A percentile compares a stretch with the other conserved stretches of the same genome.
Evolutionary conservation across 139 green algal species (phyloP).

Genomic region (Chlorella sorokiniana): DNA sequence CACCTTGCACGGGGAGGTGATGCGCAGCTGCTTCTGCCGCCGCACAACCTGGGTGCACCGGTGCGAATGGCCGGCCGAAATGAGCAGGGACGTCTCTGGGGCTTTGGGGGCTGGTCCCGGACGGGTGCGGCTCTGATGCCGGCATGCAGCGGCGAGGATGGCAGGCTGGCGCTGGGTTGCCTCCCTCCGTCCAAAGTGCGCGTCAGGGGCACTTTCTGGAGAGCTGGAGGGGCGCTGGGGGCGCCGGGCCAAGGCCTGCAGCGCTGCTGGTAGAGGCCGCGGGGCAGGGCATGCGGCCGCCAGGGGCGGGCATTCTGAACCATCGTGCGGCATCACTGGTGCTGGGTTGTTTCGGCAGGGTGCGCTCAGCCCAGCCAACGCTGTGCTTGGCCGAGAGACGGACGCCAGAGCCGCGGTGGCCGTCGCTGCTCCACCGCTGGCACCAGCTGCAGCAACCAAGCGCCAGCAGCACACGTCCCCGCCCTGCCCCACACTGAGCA

Average conservation of each 20-base stretch:
- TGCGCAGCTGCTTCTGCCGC: conserved; percentile 1
- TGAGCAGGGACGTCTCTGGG: neutral
- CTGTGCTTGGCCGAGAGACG: no score
- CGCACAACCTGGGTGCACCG: conserved; percentile 8
- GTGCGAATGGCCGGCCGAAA: neutral
- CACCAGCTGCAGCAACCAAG: neutral
- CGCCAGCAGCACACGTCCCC: conserved; percentile 25
- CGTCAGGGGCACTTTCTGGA: neutral
- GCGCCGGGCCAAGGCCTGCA: neutral
- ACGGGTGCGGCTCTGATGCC: neutral
- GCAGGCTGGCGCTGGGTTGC: neutral
- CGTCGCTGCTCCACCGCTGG: neutral
- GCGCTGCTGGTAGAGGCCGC: neutral
- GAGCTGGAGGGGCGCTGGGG: conserved; percentile 13
- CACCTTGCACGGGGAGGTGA: neutral
- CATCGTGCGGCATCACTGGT: no score
- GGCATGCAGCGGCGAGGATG: neutral
- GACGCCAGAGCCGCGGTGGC: neutral
- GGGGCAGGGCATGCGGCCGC: neutral
- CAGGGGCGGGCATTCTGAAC: no score
- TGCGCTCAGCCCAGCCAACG: no score
- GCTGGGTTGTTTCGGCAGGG: no score
- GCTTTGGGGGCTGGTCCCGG: neutral
- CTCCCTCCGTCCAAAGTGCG: no score
- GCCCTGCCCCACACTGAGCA: neutral